Base-by-base conservation (phyloP, 2,329 filamentous ascomycete species). In the Pseudogymnoascus sp. region DNA sequence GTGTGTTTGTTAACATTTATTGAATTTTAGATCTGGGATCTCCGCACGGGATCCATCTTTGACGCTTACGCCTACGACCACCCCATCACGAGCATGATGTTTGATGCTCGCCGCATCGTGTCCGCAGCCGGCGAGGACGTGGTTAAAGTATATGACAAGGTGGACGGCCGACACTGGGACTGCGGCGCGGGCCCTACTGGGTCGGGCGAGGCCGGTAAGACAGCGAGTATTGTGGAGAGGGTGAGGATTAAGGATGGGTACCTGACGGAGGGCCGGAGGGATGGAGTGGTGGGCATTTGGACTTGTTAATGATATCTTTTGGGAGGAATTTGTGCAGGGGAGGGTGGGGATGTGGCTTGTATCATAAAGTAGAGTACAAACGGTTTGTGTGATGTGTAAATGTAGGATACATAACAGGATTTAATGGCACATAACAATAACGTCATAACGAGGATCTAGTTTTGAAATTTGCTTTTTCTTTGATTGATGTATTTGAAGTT, bases 61-160 rank as follows among this genome's bases (percentile, higher is more conserved):
- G 94, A 99, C 72, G 94, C 92, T 15, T 99, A 92, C 73, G 94
- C 92, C 19, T 99, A 97, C 74, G 92, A 97, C 70, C 81, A 89
- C 68, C 85, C 92, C 0, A 83, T 99, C 61, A 95, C 91, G 30
- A 90, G 87, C 77, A 96, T 97, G 91, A 95, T 95, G 86, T 99
- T 99, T 71, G 94, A 99, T 73, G 76, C 83, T 12, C 85, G 92
- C 58, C 84, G 92, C 57, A 99, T 99, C 66, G 91, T 94, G 33
- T 84, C 88, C 58, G 92, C 94, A 2, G 91, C 91, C 0, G 89
- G 92, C 39, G 94, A 97, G 73, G 86, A 91, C 68, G 90, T 97
- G 21, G 92, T 94, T 67, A 99, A 99, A 76, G 88, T 99, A 62
- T 99, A 97, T 75, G 94, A 99, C 76, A 97, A 97, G 79, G 86